These are phyloP conservation scores for Begonia peltatifolia DNA, from an alignment of 306 rosid species.

Conservation along the genomic window DNA sequence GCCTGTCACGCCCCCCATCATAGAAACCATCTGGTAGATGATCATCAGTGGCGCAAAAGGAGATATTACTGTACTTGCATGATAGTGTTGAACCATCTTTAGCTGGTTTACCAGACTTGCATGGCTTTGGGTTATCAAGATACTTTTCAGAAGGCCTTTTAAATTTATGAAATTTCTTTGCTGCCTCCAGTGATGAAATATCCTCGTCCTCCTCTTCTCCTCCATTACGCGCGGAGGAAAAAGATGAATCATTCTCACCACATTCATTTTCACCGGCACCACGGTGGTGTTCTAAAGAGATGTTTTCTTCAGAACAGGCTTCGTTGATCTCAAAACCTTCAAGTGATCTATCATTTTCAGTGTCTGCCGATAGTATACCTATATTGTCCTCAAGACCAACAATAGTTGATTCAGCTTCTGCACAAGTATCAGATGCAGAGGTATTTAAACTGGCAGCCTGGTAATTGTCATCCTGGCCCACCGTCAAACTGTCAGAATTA, in stretches of 20 bases:
- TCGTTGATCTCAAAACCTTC: conserved; percentile 22
- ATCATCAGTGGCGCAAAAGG: conserved; percentile 68
- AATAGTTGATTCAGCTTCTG: conserved; percentile 28
- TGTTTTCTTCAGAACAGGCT: conserved; percentile 25
- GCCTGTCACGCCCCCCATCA: conserved; percentile 93
- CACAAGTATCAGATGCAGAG: conserved; percentile 28
- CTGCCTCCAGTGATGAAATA: conserved; percentile 24
- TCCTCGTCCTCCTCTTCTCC: conserved; percentile 34
- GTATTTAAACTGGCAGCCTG: conserved; percentile 28
- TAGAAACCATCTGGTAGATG: conserved; percentile 80
- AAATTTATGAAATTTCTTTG: conserved; percentile 25
- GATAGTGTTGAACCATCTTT: conserved; percentile 52
- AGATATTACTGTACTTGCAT: conserved; percentile 43
- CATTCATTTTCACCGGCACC: conserved; percentile 10
- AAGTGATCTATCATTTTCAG: conserved; percentile 21
- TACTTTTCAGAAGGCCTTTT: conserved; percentile 65
- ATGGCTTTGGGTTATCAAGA: conserved; percentile 71
- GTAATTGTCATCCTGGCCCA: conserved; percentile 31
- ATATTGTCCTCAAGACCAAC: conserved; percentile 23
- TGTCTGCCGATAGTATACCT: conserved; percentile 23
- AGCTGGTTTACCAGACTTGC: conserved; percentile 64
- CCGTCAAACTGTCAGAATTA: conserved; percentile 27
- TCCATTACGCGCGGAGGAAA: conserved; percentile 19
- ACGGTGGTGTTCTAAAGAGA: conserved; percentile 29
- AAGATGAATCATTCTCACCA: conserved; percentile 30